These are phyloP conservation scores for Phascolomyces articulosus DNA, from an alignment of 371 early-diverging fungal species.

Conservation along the genomic window DNA sequence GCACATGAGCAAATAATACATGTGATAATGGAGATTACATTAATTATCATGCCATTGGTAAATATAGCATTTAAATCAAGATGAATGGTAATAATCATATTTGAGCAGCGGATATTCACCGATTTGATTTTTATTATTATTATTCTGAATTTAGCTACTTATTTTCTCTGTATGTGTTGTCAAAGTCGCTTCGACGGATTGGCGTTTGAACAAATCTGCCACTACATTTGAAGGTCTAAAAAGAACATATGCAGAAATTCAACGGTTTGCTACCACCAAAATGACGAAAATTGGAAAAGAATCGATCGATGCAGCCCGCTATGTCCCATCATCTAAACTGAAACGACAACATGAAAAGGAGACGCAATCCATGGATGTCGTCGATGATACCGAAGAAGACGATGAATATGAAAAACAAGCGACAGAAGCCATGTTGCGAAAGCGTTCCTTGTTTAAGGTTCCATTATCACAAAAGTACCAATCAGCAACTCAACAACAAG, in stretches of 20 bases:
- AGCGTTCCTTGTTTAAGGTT: background rate
- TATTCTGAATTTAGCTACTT: background rate
- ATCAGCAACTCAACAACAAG: background rate
- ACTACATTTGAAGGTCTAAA: conserved; percentile 4
- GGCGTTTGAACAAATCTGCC: conserved; percentile 1
- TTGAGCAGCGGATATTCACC: background rate
- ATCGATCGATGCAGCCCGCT: conserved; percentile 13
- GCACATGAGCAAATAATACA: background rate
- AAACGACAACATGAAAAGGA: background rate
- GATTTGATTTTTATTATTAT: background rate
- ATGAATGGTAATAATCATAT: background rate
- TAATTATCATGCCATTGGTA: conserved; percentile 7
- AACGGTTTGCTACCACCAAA: conserved; percentile 3
- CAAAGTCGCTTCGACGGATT: background rate
- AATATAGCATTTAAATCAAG: background rate
- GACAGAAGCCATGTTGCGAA: background rate
- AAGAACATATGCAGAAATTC: conserved; percentile 14
- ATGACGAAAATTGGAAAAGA: conserved; percentile 11
- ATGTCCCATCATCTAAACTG: background rate
- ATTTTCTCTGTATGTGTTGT: conserved; percentile 6
- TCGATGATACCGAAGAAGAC: background rate
- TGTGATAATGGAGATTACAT: background rate
- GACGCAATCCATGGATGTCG: background rate
- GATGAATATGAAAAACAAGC: background rate
- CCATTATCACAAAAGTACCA: background rate